phyloP scores from a whole-genome alignment of 2,329 filamentous ascomycete species.

The Chaetothyriales sp. region DNA sequence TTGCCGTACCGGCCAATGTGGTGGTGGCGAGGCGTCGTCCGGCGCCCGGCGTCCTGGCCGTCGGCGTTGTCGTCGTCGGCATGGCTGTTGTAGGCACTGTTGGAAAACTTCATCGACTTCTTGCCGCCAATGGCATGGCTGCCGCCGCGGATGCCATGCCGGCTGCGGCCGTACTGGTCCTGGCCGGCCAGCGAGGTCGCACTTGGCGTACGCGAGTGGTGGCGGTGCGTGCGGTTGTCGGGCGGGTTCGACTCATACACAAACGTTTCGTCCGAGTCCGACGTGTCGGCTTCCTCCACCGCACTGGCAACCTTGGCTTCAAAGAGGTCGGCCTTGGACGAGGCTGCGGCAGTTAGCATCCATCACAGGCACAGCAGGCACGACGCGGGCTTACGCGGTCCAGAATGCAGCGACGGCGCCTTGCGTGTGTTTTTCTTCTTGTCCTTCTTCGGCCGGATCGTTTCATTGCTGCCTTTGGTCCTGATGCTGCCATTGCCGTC shows the following conservation, averaged over 20 bases:
- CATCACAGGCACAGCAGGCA: slow-evolving; percentile 10
- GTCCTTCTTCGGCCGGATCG: slow-evolving; percentile 85
- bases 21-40: slow-evolving; percentile 52
- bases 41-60: slow-evolving; percentile 48
- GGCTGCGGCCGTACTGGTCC: slow-evolving; percentile 41
- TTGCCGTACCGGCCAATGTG: slow-evolving; percentile 70
- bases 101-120: slow-evolving; percentile 93
- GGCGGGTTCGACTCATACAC: slow-evolving; percentile 95
- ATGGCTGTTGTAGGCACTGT: slow-evolving; percentile 54
- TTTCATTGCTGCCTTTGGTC: slow-evolving; percentile 84
- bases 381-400: slow-evolving; percentile 12
- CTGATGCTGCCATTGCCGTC: slow-evolving; percentile 61
- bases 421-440: slow-evolving; percentile 71
- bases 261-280: slow-evolving; percentile 95
- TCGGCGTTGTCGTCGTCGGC: slow-evolving; percentile 56
- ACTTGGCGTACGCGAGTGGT: slow-evolving; percentile 89
- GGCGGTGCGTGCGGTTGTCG: slow-evolving; percentile 54
- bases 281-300: slow-evolving; percentile 89
- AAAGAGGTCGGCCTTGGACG: slow-evolving; percentile 95
- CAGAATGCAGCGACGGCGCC: slow-evolving; percentile 40
- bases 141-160: slow-evolving; percentile 53
- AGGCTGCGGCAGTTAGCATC: slow-evolving; percentile 39
- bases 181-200: slow-evolving; percentile 58
- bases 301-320: slow-evolving; percentile 93
- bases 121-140: slow-evolving; percentile 55